phyloP scores from a whole-genome alignment of 1,139 yeast species.

The Yamadazyma dendronema region DNA sequence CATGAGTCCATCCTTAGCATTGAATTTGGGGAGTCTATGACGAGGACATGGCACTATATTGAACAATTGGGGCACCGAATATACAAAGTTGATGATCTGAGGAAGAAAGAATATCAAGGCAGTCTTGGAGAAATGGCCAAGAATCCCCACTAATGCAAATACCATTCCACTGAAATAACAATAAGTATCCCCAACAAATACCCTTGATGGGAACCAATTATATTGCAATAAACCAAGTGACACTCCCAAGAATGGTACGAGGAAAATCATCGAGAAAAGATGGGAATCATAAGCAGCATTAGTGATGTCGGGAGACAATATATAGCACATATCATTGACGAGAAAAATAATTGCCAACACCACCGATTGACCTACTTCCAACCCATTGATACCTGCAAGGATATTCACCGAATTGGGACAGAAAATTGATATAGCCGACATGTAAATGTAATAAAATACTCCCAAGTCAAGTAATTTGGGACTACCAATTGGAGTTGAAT shows the following conservation, averaged over 20 bases:
- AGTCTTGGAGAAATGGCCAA: slow-evolving; percentile 95
- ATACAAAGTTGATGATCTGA: slow-evolving; percentile 83
- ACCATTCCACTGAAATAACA: slow-evolving; percentile 99
- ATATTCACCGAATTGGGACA: slow-evolving; percentile 97
- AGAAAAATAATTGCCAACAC: slow-evolving; percentile 71
- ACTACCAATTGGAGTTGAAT: slow-evolving; percentile 25
- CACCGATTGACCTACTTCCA: slow-evolving; percentile 93
- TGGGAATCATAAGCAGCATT: slow-evolving; percentile 79
- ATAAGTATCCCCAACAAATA: slow-evolving; percentile 96
- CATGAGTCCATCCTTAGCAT: slow-evolving; percentile 64
- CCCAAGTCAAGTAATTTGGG: slow-evolving; percentile 72
- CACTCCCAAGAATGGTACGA: slow-evolving; percentile 86
- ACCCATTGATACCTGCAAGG: slow-evolving; percentile 92
- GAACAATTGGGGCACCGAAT: slow-evolving; percentile 88
- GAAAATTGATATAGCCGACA: slow-evolving; percentile 89
- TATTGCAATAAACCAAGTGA: slow-evolving; percentile 70
- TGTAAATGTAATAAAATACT: slow-evolving; percentile 73
- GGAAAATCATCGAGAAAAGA: slow-evolving; percentile 70
- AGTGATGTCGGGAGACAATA: slow-evolving; percentile 39
- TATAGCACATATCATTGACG: slow-evolving; percentile 72
- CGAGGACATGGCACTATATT: slow-evolving; percentile 90
- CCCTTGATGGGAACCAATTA: slow-evolving; percentile 90
- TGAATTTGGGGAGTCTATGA: slow-evolving; percentile 83
- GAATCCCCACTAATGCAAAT: slow-evolving; percentile 92
- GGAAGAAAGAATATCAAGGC: slow-evolving; percentile 81